These are phyloP conservation scores for Penicillium concentricum DNA, from an alignment of 2,329 filamentous ascomycete genomes.

Conservation along the genomic window DNA sequence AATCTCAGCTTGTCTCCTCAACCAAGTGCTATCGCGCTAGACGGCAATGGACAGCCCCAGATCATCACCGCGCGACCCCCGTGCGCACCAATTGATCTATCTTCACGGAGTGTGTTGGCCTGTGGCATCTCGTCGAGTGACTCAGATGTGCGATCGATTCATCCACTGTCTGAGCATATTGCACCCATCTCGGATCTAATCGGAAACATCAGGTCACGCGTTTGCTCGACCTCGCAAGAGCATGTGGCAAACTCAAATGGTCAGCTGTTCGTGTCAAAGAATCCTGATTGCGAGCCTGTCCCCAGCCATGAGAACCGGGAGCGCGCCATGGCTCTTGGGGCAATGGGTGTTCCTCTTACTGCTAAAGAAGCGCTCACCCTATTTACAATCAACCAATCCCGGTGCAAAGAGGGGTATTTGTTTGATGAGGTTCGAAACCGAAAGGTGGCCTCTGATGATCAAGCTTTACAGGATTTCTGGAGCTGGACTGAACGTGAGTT, in stretches of 20 bases:
- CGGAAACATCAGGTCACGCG: constrained; percentile 28
- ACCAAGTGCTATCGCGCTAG: constrained; percentile 54
- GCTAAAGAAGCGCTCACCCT: constrained; percentile 42
- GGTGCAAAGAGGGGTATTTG: constrained; percentile 56
- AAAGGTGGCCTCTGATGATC: constrained; percentile 55
- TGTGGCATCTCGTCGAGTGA: constrained; percentile 29
- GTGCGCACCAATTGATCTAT: constrained; percentile 39
- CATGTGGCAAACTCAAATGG: constrained; percentile 6
- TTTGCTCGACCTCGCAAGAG: constrained; percentile 18
- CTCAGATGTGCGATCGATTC: constrained; percentile 31
- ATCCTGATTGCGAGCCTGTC: constrained; percentile 20
- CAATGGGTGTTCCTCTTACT: constrained; percentile 29
- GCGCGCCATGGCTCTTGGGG: constrained; percentile 32
- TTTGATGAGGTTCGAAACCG: constrained; percentile 57
- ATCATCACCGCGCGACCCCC: constrained; percentile 49
- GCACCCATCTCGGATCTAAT: constrained; percentile 32
- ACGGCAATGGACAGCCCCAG: constrained; percentile 52
- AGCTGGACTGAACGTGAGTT: constrained; percentile 53
- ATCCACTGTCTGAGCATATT: constrained; percentile 30
- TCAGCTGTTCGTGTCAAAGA: constrained; percentile 6
- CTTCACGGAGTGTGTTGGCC: constrained; percentile 37
- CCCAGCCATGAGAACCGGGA: constrained; percentile 43
- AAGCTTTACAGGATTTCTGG: constrained; percentile 59
- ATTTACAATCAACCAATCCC: constrained; percentile 41
- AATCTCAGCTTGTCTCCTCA: constrained; percentile 48